These are phyloP conservation scores for Dactylonectria estremocensis DNA, from an alignment of 2,329 filamentous ascomycete species.

Conservation along the genomic window DNA sequence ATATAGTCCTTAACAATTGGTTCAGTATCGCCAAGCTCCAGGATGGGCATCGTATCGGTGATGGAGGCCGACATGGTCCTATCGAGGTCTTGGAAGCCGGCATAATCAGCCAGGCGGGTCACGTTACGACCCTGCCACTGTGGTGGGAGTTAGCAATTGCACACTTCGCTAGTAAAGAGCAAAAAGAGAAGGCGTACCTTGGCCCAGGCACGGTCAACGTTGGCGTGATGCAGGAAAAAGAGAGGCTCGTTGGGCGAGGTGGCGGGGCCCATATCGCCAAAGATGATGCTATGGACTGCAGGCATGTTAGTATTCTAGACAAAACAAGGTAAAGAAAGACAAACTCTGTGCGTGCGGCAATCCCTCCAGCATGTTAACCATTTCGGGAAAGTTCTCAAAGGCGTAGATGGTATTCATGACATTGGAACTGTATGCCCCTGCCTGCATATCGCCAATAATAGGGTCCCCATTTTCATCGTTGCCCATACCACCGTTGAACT, in stretches of 20 bases:
- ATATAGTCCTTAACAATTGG: slow-evolving; percentile 31
- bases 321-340: neutral
- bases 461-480: neutral
- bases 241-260: slow-evolving; percentile 49
- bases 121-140: neutral
- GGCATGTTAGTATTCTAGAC: neutral
- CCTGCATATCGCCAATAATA: neutral
- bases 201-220: slow-evolving; percentile 44
- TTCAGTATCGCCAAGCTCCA: neutral
- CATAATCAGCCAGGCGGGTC: neutral
- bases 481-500: slow-evolving; percentile 3
- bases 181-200: neutral
- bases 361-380: neutral
- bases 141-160: neutral
- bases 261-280: slow-evolving; percentile 46
- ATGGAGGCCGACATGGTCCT: neutral
- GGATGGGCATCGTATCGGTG: neutral
- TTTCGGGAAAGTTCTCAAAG: neutral
- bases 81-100: neutral
- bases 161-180: neutral
- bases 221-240: slow-evolving; percentile 49
- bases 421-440: neutral
- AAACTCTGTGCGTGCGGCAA: neutral
- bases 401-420: neutral
- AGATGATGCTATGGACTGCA: slow-evolving; percentile 28